Percentiles rank a stretch among this genome's conserved stretches.
phyloP scores from a whole-genome alignment of 2,329 filamentous ascomycete species.

The Botrytis sinoallii region DNA sequence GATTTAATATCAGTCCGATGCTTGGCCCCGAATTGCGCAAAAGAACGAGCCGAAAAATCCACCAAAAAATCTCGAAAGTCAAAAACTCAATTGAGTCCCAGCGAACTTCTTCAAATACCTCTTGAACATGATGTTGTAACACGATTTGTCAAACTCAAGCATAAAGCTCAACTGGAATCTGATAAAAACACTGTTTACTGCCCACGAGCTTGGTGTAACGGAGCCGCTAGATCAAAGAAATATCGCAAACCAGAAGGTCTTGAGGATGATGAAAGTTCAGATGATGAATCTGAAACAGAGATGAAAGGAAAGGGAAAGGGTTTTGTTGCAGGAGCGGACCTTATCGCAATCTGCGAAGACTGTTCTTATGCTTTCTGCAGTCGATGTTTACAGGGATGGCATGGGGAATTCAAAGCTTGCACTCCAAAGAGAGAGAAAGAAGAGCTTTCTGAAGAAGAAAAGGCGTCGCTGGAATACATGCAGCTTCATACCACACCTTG shows the following conservation, averaged over 20 bases:
- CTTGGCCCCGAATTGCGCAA: constrained; percentile 73
- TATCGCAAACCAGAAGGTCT: constrained; percentile 69
- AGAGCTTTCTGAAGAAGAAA: constrained; percentile 79
- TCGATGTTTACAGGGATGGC: constrained; percentile 74
- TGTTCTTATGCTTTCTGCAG: constrained; percentile 86
- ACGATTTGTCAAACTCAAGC: constrained; percentile 84
- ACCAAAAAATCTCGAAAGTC: constrained; percentile 54
- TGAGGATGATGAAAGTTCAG: constrained; percentile 56
- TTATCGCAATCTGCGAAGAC: constrained; percentile 81
- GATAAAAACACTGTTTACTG: constrained; percentile 93
- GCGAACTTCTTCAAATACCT: constrained; percentile 77
- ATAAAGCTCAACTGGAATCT: constrained; percentile 87
- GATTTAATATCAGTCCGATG: constrained; percentile 78
- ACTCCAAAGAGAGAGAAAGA: constrained; percentile 61
- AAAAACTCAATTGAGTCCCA: constrained; percentile 71
- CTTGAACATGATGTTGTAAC: constrained; percentile 69
- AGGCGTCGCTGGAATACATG: constrained; percentile 82
- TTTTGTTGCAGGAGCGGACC: constrained; percentile 48
- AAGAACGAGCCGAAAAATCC: constrained; percentile 45
- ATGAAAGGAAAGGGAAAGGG: constrained; percentile 24
- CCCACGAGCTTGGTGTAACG: constrained; percentile 88
- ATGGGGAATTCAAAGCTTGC: constrained; percentile 76
- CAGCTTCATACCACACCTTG: constrained; percentile 79
- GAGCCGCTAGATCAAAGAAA: constrained; percentile 73
- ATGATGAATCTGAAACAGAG: constrained; percentile 48